These are phyloP conservation scores for Dictyostelium capitatum DNA, from an alignment of 78 protist genomes.

Conservation along the genomic window DNA sequence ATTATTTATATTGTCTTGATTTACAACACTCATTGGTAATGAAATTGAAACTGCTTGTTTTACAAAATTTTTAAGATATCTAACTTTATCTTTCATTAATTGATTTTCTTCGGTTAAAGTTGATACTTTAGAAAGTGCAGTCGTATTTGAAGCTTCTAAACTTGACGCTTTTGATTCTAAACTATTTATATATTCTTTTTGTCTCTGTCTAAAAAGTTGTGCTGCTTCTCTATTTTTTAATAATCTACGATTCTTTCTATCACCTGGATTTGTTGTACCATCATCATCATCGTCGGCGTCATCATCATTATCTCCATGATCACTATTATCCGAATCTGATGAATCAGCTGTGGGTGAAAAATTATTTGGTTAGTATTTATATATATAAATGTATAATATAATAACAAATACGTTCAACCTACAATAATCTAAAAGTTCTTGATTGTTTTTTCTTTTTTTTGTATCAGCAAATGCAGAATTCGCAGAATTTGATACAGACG, in stretches of 20 bases:
- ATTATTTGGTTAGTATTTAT: too few species aligned
- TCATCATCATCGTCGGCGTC: conserved; percentile 6
- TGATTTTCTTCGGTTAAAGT: conserved; percentile 17
- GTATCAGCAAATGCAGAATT: background rate
- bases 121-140: conserved; percentile 29
- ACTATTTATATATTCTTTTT: conserved; percentile 54
- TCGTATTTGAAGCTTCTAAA: conserved; percentile 28
- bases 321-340: conserved; percentile 19
- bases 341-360: background rate
- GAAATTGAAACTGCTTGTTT: conserved; percentile 62
- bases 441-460: conserved; percentile 27
- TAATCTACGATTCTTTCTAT: conserved; percentile 29
- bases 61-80: conserved; percentile 54
- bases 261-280: background rate
- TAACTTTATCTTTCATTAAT: conserved; percentile 59
- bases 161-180: conserved; percentile 42
- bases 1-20: conserved; percentile 7
- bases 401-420: too few species aligned
- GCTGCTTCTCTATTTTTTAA: conserved; percentile 76
- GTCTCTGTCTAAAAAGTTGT: conserved; percentile 70
- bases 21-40: conserved; percentile 23
- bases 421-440: conserved; percentile 34
- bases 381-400: too few species aligned
- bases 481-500: background rate
- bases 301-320: conserved; percentile 21